Evolutionary conservation across 305 asterid genomes (phyloP), one percentile per base, ranked within the genome.

Genomic region (Caryopteris hybrid): DNA sequence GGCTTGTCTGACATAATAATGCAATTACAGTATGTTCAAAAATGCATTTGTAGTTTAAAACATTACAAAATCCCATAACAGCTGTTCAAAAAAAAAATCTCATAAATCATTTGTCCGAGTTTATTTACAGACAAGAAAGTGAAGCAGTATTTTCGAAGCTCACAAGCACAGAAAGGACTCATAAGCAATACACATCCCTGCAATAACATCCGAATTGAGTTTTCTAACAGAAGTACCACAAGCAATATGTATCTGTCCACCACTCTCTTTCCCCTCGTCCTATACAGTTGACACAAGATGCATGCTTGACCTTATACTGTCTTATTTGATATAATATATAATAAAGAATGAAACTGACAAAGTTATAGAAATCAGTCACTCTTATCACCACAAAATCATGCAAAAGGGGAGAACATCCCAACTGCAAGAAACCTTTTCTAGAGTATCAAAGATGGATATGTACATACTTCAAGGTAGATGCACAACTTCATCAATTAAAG

Each of bases 11-110:
- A 51, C 25, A 58, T 12, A 20, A 10, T 50, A 13, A 38, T 10
- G 67, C 21, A 45, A 54, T 50, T n/a, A 23, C 21, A 60, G 18
- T 50, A 21, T 51, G 25, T 36, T 42, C 9, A 0, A 65, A 64
- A 54, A 66, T 58, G 60, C 63, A 64, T 70, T 65, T 73, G 56
- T 23, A 21, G 62, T 61, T 59, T 6, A 27, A 23, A 69, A 54
- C 65, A 61, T 17, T 14, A 36, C 57, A 41, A 29, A 3, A 57
- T 50, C 16, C 50, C 13, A 46, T 6, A 66, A 39, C n/a, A n/a
- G n/a, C n/a, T n/a, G n/a, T n/a, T n/a, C n/a, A n/a, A n/a, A n/a
- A n/a, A n/a, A n/a, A n/a, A n/a, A n/a, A n/a, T n/a, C n/a, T n/a
- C n/a, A n/a, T n/a, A n/a, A n/a, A n/a, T 43, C 43, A 10, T 27